Evolutionary conservation across 495 filamentous ascomycete species (phyloP).

Genomic region (Penicillium simplicissimum): DNA sequence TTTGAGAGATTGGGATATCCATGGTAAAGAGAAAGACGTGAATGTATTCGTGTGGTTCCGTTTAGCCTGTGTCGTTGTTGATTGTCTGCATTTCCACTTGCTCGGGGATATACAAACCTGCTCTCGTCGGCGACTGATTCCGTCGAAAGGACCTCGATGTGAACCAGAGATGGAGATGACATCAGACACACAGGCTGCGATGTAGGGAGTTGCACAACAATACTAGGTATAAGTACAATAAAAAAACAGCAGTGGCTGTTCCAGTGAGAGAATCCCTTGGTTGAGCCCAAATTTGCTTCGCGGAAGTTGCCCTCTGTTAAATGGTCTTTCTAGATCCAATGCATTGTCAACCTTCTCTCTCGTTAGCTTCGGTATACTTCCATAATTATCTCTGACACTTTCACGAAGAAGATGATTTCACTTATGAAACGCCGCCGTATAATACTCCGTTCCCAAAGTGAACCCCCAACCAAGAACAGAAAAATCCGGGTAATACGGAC

Average conservation of each 20-base stretch:
- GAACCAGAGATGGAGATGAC: constrained; percentile 1
- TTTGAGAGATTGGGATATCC: constrained; percentile 16
- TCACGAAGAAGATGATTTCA: too few species aligned
- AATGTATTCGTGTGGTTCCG: background rate
- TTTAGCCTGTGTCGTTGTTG: background rate
- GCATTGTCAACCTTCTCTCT: too few species aligned
- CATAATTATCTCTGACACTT: too few species aligned
- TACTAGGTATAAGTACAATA: too few species aligned
- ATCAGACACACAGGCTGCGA: background rate
- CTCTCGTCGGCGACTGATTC: background rate
- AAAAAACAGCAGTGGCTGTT: too few species aligned
- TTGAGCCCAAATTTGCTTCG: too few species aligned
- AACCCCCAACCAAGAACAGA: background rate
- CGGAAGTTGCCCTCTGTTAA: too few species aligned
- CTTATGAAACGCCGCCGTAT: too few species aligned
- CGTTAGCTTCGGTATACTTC: too few species aligned
- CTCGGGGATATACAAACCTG: constrained; percentile 1
- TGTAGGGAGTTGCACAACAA: background rate
- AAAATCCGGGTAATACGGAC: constrained; percentile 9
- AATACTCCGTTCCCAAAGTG: background rate
- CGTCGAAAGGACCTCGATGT: constrained; percentile 2
- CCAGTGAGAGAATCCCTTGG: too few species aligned
- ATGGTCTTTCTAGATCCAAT: too few species aligned
- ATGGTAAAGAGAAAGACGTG: background rate
- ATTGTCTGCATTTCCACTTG: too few species aligned